These are phyloP conservation scores for Usnea hakonensis DNA, from an alignment of 495 filamentous ascomycete species.

Conservation along the genomic window DNA sequence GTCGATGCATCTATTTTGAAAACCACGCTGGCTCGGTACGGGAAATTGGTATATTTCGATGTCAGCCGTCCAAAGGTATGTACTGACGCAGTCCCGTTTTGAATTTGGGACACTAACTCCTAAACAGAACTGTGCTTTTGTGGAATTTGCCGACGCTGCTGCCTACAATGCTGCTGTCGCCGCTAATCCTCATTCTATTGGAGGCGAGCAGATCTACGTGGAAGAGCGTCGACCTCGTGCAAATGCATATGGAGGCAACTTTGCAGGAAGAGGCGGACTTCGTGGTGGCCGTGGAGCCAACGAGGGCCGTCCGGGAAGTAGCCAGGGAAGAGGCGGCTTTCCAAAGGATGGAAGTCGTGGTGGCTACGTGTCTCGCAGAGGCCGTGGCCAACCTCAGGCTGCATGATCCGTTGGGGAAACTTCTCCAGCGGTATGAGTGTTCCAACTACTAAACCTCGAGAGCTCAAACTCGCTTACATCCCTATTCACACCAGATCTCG, in stretches of 20 bases:
- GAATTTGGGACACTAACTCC: not conserved
- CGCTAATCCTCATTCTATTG: constrained; percentile 80
- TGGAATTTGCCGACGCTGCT: constrained; percentile 75
- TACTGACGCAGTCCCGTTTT: not conserved
- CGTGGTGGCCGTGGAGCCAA: constrained; percentile 64
- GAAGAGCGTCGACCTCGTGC: constrained; percentile 81
- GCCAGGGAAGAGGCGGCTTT: constrained; percentile 60
- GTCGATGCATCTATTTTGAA: constrained; percentile 62
- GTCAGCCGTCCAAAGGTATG: constrained; percentile 84
- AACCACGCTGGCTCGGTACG: constrained; percentile 58
- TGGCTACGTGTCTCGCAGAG: constrained; percentile 40
- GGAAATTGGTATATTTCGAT: constrained; percentile 78
- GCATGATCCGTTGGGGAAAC: constrained; percentile 29
- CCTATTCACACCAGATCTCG: not conserved
- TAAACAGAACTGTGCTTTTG: constrained; percentile 84
- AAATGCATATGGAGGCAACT: constrained; percentile 52
- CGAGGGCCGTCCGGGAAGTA: constrained; percentile 52
- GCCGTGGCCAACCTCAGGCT: constrained; percentile 43
- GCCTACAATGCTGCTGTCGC: constrained; percentile 73
- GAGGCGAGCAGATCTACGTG: constrained; percentile 69
- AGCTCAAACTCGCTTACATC: not conserved
- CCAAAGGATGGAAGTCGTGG: constrained; percentile 57
- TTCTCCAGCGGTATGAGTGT: not conserved
- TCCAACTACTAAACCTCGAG: not conserved
- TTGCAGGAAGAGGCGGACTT: constrained; percentile 50